A percentile compares a stretch with the other conserved stretches of the same genome.
These are phyloP conservation scores for Aureobasidium namibiae DNA, from an alignment of 2,329 filamentous ascomycete genomes.

Conservation along the genomic window DNA sequence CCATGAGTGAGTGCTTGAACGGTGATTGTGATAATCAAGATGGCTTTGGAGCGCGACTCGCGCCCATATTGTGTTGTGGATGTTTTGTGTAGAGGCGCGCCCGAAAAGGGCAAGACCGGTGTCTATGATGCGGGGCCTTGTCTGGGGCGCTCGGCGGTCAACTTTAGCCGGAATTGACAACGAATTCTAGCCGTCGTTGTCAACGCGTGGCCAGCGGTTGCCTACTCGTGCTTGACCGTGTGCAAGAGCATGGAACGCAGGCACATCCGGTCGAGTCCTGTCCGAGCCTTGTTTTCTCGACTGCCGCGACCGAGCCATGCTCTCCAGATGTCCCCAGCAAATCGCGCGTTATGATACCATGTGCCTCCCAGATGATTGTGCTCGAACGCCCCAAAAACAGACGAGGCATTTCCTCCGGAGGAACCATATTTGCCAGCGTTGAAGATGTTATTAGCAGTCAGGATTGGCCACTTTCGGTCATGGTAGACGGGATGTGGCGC, in stretches of 20 bases:
- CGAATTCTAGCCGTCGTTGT: no score
- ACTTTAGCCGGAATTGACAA: no score
- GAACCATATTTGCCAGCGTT: background rate
- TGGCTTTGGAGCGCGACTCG: background rate
- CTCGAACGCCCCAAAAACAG: background rate
- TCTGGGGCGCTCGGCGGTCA: no score
- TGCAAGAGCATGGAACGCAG: background rate
- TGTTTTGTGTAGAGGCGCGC: background rate
- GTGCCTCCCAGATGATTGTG: background rate
- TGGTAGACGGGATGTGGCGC: background rate
- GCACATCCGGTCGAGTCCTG: background rate
- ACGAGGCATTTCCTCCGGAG: background rate
- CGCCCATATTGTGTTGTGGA: no score
- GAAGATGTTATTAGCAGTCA: background rate
- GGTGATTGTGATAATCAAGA: no score
- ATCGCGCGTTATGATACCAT: background rate
- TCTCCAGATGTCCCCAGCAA: background rate
- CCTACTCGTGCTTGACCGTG: background rate
- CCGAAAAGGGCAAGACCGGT: background rate
- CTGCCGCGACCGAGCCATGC: background rate
- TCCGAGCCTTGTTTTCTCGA: background rate
- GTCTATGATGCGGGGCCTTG: background rate
- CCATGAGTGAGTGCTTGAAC: background rate
- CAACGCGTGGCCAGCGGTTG: background rate
- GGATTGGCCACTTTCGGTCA: background rate